Percentiles rank a stretch among this genome's conserved stretches.
Evolutionary conservation across 2,329 filamentous ascomycete genomes (phyloP).

Genomic region (Diaporthe destruens): DNA sequence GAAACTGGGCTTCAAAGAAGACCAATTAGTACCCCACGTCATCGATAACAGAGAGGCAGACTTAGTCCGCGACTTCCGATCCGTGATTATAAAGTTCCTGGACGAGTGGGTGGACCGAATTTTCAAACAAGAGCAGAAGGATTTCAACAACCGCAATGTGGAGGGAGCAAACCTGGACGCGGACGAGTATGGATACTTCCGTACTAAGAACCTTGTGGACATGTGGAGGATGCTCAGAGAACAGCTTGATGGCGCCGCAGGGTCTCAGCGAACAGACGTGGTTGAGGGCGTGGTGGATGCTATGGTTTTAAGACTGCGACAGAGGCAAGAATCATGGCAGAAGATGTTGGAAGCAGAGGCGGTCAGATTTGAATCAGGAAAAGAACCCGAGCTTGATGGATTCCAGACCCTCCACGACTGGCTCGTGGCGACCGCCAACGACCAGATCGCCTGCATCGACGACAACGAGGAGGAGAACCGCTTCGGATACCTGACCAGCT

Average conservation of each 20-base stretch:
- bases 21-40: conserved; percentile 85
- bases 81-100: conserved; percentile 93
- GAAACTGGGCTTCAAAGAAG: conserved; percentile 83
- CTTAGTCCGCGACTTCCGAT: conserved; percentile 91
- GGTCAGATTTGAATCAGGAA: conserved; percentile 74
- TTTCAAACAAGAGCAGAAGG: conserved; percentile 82
- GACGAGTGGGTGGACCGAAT: conserved; percentile 99
- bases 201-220: conserved; percentile 90
- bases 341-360: conserved; percentile 89
- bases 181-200: conserved; percentile 90
- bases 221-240: conserved; percentile 98
- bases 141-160: conserved; percentile 82
- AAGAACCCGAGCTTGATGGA: conserved; percentile 69
- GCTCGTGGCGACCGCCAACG: conserved; percentile 96
- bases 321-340: conserved; percentile 88
- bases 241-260: conserved; percentile 86
- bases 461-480: conserved; percentile 84
- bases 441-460: conserved; percentile 98
- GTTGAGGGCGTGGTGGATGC: conserved; percentile 95
- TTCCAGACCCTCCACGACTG: conserved; percentile 92
- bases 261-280: conserved; percentile 88
- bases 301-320: conserved; percentile 90
- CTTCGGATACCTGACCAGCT: conserved; percentile 86
- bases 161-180: conserved; percentile 83
- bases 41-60: conserved; percentile 92